Conservation (phyloP, 768 basidiomycete species). For the Sporobolomyces pararoseus region DNA sequence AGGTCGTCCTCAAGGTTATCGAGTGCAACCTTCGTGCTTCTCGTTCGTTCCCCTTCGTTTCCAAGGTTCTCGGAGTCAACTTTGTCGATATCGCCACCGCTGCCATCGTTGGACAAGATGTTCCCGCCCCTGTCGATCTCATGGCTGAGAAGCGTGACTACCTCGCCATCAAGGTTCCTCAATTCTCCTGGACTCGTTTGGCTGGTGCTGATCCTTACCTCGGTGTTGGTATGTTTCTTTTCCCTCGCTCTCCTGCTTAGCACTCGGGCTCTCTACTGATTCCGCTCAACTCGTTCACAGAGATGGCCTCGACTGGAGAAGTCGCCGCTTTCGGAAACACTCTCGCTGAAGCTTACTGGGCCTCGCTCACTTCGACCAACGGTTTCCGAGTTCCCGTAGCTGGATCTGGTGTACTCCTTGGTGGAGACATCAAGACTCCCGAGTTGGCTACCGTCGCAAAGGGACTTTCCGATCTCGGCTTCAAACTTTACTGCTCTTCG, state of each 20-base stretch:
- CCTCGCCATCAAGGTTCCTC: slow-evolving; percentile 98
- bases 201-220: slow-evolving; percentile 97
- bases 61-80: slow-evolving; percentile 94
- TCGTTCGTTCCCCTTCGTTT: slow-evolving; percentile 97
- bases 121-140: slow-evolving; percentile 78
- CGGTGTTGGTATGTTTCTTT: slow-evolving; percentile 58
- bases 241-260: neutral
- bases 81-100: slow-evolving; percentile 99
- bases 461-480: slow-evolving; percentile 75
- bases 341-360: slow-evolving; percentile 91
- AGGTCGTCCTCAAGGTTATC: slow-evolving; percentile 99
- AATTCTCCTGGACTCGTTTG: slow-evolving; percentile 94
- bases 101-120: slow-evolving; percentile 90
- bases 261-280: neutral
- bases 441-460: slow-evolving; percentile 82
- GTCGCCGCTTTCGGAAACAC: slow-evolving; percentile 93
- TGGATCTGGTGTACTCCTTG: slow-evolving; percentile 75
- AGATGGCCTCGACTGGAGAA: slow-evolving; percentile 54
- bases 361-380: slow-evolving; percentile 8
- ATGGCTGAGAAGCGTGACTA: slow-evolving; percentile 66
- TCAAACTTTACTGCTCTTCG: slow-evolving; percentile 90
- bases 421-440: slow-evolving; percentile 80
- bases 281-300: neutral
- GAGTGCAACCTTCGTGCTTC: slow-evolving; percentile 98
- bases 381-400: slow-evolving; percentile 60